A percentile compares a stretch with the other conserved stretches of the same genome.
phyloP scores from a whole-genome alignment of 2,329 filamentous ascomycete species.

The Epichloe uncinata region DNA sequence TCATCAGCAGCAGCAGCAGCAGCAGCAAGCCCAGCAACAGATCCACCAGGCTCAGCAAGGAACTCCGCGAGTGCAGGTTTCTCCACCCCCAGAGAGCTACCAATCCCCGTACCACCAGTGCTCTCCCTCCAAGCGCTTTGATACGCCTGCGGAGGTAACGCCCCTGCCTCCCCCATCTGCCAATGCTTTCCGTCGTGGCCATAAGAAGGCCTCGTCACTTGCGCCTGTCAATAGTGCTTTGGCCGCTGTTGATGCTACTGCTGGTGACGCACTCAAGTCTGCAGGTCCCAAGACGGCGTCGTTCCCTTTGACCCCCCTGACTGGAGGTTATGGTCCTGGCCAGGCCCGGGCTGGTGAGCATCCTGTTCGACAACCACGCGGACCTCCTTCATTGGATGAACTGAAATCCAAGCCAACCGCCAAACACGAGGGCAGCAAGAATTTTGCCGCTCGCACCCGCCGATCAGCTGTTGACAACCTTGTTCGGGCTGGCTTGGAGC shows the following conservation, averaged over 20 bases:
- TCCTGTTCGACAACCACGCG: slow-evolving; percentile 81
- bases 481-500: slow-evolving; percentile 76
- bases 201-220: slow-evolving; percentile 79
- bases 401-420: slow-evolving; percentile 79
- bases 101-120: slow-evolving; percentile 34
- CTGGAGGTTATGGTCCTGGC: slow-evolving; percentile 81
- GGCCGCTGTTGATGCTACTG: slow-evolving; percentile 29
- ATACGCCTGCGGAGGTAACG: slow-evolving; percentile 52
- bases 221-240: slow-evolving; percentile 42
- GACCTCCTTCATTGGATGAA: slow-evolving; percentile 84
- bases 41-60: slow-evolving; percentile 31
- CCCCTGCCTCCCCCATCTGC: slow-evolving; percentile 84
- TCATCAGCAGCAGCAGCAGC: slow-evolving; percentile 32
- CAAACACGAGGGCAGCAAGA: slow-evolving; percentile 92
- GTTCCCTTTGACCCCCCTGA: slow-evolving; percentile 68
- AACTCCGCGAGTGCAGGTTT: slow-evolving; percentile 67
- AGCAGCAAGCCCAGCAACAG: slow-evolving; percentile 30
- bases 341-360: slow-evolving; percentile 91
- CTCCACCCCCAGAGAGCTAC: slow-evolving; percentile 56
- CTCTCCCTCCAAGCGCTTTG: slow-evolving; percentile 51
- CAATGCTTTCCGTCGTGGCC: slow-evolving; percentile 83
- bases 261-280: slow-evolving; percentile 36
- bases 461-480: slow-evolving; percentile 86
- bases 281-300: slow-evolving; percentile 64
- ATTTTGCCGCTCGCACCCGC: slow-evolving; percentile 86